Conservation (phyloP, 106 monocot species). For the Agapanthus africanus region DNA sequence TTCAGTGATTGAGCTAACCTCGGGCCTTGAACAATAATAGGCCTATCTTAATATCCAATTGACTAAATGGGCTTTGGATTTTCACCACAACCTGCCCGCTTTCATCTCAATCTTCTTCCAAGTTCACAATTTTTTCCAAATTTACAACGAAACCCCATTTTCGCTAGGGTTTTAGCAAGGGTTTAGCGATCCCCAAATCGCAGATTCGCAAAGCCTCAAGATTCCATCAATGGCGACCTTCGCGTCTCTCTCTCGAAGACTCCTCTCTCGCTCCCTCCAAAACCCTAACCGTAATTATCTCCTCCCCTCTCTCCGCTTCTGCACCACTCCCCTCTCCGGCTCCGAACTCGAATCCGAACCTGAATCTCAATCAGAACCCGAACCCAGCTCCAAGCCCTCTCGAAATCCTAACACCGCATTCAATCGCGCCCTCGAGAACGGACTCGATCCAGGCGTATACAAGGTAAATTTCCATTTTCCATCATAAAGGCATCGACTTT, state of each 20-base stretch:
- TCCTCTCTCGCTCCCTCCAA: slow-evolving; percentile 2
- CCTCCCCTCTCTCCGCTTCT: slow-evolving; percentile 4
- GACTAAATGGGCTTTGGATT: too few species aligned
- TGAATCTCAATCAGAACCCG: slow-evolving; percentile 8
- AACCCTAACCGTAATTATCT: neutral
- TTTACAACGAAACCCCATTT: too few species aligned
- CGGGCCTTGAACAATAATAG: too few species aligned
- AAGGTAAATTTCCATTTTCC: slow-evolving; percentile 50
- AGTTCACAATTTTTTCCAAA: too few species aligned
- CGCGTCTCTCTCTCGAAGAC: slow-evolving; percentile 1
- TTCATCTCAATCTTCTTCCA: too few species aligned
- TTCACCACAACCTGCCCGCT: too few species aligned
- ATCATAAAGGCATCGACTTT: neutral
- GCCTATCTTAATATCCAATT: too few species aligned
- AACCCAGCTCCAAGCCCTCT: neutral
- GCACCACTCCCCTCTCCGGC: slow-evolving; percentile 7
- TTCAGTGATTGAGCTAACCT: too few species aligned
- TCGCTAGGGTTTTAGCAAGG: too few species aligned
- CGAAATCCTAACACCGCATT: slow-evolving; percentile 16
- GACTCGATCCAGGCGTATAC: slow-evolving; percentile 80
- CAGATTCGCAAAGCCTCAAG: too few species aligned
- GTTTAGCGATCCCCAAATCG: too few species aligned
- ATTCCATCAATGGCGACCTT: slow-evolving; percentile 6
- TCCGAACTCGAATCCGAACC: slow-evolving; percentile 3
- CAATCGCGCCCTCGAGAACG: slow-evolving; percentile 76